Evolutionary conservation across 2,329 filamentous ascomycete genomes (phyloP).

Genomic region (Bipolaris oryzae): DNA sequence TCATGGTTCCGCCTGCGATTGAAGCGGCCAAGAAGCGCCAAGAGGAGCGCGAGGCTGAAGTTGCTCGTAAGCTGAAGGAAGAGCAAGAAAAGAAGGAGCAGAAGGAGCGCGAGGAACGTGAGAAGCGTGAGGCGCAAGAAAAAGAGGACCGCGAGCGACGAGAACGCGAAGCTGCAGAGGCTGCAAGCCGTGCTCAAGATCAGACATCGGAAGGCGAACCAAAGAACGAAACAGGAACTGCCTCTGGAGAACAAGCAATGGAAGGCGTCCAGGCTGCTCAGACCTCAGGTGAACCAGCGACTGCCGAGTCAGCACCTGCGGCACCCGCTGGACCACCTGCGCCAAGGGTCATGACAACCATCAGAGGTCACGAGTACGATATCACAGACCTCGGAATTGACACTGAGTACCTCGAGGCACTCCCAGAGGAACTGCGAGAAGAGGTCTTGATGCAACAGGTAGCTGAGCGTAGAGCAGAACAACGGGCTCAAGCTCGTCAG

Average conservation of each 20-base stretch:
- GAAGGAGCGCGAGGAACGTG: constrained; percentile 65
- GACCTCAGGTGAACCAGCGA: constrained; percentile 26
- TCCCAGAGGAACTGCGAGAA: constrained; percentile 95
- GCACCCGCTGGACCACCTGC: constrained; percentile 41
- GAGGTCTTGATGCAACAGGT: constrained; percentile 94
- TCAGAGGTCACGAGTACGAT: constrained; percentile 85
- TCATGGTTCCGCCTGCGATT: constrained; percentile 82
- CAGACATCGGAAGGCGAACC: constrained; percentile 23
- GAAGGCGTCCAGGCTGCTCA: constrained; percentile 71
- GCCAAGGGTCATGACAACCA: constrained; percentile 75
- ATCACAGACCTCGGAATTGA: constrained; percentile 96
- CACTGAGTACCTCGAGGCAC: constrained; percentile 88
- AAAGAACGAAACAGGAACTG: constrained; percentile 47
- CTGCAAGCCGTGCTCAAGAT: constrained; percentile 46
- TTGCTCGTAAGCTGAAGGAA: constrained; percentile 65
- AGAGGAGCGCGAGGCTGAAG: constrained; percentile 74
- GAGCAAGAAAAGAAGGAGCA: constrained; percentile 69
- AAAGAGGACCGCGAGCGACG: constrained; percentile 50
- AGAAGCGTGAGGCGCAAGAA: constrained; percentile 60
- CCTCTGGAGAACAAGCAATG: constrained; percentile 64
- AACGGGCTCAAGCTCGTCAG: constrained; percentile 24
- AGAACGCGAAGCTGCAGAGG: constrained; percentile 52
- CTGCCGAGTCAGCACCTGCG: constrained; percentile 31
- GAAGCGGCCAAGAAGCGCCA: constrained; percentile 77
- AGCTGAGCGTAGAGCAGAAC: constrained; percentile 69